Percentiles rank a stretch among this genome's conserved stretches.
These are phyloP conservation scores for Penicillium fuscoglaucum DNA, from an alignment of 2,329 filamentous ascomycete genomes.

Conservation along the genomic window DNA sequence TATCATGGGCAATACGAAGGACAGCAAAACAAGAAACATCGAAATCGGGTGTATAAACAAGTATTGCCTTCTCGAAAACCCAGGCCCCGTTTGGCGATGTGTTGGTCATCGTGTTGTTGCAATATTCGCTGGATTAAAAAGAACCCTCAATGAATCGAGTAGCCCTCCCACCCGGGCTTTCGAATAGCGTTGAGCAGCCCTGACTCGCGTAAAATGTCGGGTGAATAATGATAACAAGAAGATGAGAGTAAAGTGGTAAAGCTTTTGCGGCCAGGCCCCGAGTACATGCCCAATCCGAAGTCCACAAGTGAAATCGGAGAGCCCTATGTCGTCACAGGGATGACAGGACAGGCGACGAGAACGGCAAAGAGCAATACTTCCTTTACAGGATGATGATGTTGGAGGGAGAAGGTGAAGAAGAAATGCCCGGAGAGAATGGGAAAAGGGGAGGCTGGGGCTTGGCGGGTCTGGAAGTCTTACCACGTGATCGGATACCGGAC, in stretches of 20 bases:
- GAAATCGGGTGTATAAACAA: conserved; percentile 16
- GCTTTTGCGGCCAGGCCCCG: conserved; percentile 21
- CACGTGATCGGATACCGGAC: neutral
- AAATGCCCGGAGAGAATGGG: neutral
- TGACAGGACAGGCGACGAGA: conserved; percentile 24
- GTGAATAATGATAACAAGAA: conserved; percentile 6
- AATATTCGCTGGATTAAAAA: conserved; percentile 14
- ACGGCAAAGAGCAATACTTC: conserved; percentile 17
- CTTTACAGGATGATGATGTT: neutral
- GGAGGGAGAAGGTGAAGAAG: neutral
- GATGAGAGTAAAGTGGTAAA: conserved; percentile 10
- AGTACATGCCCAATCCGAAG: conserved; percentile 18
- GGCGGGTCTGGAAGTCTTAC: neutral
- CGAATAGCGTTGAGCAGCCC: conserved; percentile 23
- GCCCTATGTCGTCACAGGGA: conserved; percentile 17
- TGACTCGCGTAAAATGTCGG: conserved; percentile 20
- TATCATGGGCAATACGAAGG: conserved; percentile 22
- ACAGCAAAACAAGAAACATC: conserved; percentile 15
- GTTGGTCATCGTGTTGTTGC: conserved; percentile 17
- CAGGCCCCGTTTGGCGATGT: conserved; percentile 13
- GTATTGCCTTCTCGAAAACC: conserved; percentile 19
- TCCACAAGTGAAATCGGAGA: conserved; percentile 21
- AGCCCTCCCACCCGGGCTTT: conserved; percentile 28
- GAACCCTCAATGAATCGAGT: conserved; percentile 26
- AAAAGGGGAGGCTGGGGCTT: neutral